Evolutionary conservation across 1,284 basidiomycete genomes (phyloP).

Genomic region (Singerocomus inundabilis): DNA sequence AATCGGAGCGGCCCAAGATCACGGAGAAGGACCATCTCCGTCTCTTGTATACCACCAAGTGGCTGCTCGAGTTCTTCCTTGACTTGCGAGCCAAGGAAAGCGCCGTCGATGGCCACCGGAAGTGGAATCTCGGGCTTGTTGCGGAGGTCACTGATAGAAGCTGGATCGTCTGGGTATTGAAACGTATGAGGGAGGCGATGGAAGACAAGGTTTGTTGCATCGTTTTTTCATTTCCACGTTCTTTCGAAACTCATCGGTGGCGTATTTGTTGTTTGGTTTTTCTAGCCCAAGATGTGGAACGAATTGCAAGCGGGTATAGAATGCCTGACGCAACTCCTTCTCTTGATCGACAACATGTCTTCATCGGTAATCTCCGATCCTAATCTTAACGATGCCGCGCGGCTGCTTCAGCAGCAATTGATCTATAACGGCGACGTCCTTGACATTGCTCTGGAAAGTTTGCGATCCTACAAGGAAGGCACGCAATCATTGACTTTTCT

Average conservation of each 20-base stretch:
- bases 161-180: slow-evolving; percentile 86
- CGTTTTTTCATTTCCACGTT: slow-evolving; percentile 1
- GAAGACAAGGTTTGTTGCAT: slow-evolving; percentile 75
- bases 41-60: slow-evolving; percentile 78
- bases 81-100: slow-evolving; percentile 48
- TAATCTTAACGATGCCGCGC: slow-evolving; percentile 73
- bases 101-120: slow-evolving; percentile 31
- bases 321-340: slow-evolving; percentile 85
- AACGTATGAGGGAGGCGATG: slow-evolving; percentile 82
- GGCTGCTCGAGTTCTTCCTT: slow-evolving; percentile 90
- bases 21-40: slow-evolving; percentile 88
- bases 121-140: slow-evolving; percentile 73
- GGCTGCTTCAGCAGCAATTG: slow-evolving; percentile 80
- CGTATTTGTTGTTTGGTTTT: slow-evolving; percentile 6
- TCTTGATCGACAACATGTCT: slow-evolving; percentile 74
- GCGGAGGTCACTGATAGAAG: slow-evolving; percentile 82
- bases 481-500: slow-evolving; percentile 74
- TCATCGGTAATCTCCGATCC: slow-evolving; percentile 39
- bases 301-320: slow-evolving; percentile 93
- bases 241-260: slow-evolving; percentile 13
- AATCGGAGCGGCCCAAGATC: slow-evolving; percentile 85
- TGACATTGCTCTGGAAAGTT: slow-evolving; percentile 77
- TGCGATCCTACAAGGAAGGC: slow-evolving; percentile 75
- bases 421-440: slow-evolving; percentile 93
- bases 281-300: slow-evolving; percentile 85